phyloP scores from a whole-genome alignment of 2,329 filamentous ascomycete species.

The Incumbomyces lentus region DNA sequence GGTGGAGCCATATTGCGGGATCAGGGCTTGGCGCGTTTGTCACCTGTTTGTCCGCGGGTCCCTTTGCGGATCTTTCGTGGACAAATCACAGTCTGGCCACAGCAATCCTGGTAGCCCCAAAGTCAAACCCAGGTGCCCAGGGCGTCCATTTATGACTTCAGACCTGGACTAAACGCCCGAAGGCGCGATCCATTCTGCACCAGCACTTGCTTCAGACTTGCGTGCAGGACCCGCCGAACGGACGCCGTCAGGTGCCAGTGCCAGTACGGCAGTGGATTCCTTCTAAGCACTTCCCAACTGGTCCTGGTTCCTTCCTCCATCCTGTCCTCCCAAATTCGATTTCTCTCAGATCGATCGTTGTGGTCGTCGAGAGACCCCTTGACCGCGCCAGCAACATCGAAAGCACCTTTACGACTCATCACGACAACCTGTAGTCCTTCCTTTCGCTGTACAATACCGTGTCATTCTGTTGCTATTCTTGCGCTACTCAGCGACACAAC shows the following conservation, averaged over 20 bases:
- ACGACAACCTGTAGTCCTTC: background rate
- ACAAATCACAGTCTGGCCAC: background rate
- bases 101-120: background rate
- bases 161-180: background rate
- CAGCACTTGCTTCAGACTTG: background rate
- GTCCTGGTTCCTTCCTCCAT: conserved; percentile 5
- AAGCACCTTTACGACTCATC: too few species aligned
- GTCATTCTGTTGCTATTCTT: too few species aligned
- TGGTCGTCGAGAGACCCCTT: background rate
- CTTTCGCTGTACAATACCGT: too few species aligned
- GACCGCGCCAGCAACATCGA: background rate
- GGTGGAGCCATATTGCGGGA: too few species aligned
- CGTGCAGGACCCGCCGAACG: background rate
- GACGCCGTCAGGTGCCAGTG: conserved; percentile 5
- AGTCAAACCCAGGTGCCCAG: too few species aligned
- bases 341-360: background rate
- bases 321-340: conserved; percentile 5
- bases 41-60: too few species aligned
- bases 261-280: background rate
- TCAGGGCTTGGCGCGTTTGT: too few species aligned
- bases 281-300: conserved; percentile 2
- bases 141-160: conserved; percentile 1
- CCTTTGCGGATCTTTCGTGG: background rate
- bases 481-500: too few species aligned
- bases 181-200: background rate